phyloP scores from a whole-genome alignment of 2,329 filamentous ascomycete genomes.

The Rutstroemia sp. region DNA sequence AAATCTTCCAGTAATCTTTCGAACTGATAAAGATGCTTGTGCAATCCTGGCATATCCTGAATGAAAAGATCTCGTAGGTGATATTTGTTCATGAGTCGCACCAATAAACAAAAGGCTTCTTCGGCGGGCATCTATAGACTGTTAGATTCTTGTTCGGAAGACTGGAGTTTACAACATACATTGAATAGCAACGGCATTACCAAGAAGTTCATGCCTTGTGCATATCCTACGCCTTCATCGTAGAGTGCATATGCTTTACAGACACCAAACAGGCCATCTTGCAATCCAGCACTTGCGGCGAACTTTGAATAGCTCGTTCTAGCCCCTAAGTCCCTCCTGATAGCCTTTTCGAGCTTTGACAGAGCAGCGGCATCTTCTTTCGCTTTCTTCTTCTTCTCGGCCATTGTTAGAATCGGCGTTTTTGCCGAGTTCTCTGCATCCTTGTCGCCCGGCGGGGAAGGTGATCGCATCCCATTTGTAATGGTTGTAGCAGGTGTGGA shows the following conservation, averaged over 20 bases:
- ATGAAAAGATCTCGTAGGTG: constrained; percentile 87
- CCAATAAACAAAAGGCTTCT: constrained; percentile 89
- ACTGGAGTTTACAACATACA: constrained; percentile 39
- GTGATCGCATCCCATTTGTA: constrained; percentile 44
- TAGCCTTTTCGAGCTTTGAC: constrained; percentile 81
- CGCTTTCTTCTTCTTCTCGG: constrained; percentile 67
- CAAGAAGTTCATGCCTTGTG: constrained; percentile 98
- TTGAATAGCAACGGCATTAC: constrained; percentile 96
- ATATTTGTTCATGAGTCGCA: constrained; percentile 95
- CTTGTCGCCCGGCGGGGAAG: constrained; percentile 53
- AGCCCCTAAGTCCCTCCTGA: constrained; percentile 83
- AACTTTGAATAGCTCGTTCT: constrained; percentile 97
- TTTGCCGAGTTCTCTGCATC: constrained; percentile 58
- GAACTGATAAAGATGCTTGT: constrained; percentile 90
- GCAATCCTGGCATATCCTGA: constrained; percentile 92
- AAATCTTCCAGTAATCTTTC: constrained; percentile 89
- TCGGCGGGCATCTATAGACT: constrained; percentile 77
- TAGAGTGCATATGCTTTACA: constrained; percentile 97
- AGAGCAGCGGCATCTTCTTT: constrained; percentile 70
- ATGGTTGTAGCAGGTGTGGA: constrained; percentile 55
- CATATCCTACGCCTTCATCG: constrained; percentile 90
- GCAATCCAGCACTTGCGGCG: constrained; percentile 80
- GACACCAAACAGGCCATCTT: constrained; percentile 88
- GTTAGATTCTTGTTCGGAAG: constrained; percentile 19
- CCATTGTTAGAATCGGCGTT: constrained; percentile 53